These are phyloP conservation scores for Cytauxzoon felis DNA, from an alignment of 169 alveolate genomes.

Conservation along the genomic window DNA sequence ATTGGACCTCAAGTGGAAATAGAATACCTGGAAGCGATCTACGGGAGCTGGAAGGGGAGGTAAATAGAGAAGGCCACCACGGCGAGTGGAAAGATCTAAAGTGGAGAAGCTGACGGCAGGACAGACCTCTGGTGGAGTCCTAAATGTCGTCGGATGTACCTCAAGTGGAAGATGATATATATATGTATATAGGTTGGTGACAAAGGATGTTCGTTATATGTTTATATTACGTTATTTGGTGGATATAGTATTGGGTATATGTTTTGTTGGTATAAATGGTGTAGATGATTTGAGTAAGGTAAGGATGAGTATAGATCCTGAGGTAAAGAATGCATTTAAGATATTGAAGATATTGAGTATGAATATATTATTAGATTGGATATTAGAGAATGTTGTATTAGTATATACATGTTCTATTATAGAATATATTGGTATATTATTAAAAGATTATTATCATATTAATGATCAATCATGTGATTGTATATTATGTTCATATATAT, in stretches of 20 bases:
- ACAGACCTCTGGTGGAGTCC: too few relatives aligned
- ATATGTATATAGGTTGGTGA: neutral
- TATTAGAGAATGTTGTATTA: slow-evolving; percentile 11
- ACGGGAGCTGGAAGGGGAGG: too few relatives aligned
- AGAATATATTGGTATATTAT: neutral
- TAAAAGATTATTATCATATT: neutral
- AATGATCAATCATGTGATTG: neutral
- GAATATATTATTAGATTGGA: slow-evolving; percentile 16
- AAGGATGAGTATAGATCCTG: neutral
- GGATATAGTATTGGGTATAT: slow-evolving; percentile 35
- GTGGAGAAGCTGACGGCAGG: too few relatives aligned
- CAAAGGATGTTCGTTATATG: neutral
- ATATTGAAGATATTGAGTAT: neutral
- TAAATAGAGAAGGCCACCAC: too few relatives aligned
- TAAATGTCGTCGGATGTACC: too few relatives aligned
- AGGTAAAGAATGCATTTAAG: slow-evolving; percentile 8
- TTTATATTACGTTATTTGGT: slow-evolving; percentile 13
- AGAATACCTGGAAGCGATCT: too few relatives aligned
- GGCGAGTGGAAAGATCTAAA: too few relatives aligned
- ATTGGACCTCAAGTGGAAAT: too few relatives aligned
- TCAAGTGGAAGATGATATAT: too few relatives aligned
- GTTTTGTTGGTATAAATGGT: neutral
- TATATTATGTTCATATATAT: neutral
- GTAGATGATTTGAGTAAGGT: neutral
- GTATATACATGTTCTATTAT: slow-evolving; percentile 36